A percentile compares a stretch with the other conserved stretches of the same genome.
phyloP scores from a whole-genome alignment of 2,329 filamentous ascomycete species.

The Scytalidium sp. region DNA sequence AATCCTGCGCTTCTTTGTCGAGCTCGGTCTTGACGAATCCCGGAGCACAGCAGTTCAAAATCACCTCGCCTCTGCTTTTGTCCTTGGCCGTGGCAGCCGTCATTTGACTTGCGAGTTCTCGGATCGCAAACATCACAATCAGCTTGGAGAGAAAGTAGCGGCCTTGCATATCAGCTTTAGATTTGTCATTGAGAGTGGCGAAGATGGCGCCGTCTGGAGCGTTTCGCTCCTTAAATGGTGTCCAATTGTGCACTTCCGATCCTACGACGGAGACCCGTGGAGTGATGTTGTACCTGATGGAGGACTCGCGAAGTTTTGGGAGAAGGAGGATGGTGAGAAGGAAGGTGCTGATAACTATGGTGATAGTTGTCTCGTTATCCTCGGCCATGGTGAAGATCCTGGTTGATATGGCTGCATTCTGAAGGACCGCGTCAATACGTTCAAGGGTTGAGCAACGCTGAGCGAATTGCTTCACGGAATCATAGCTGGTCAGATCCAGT shows the following conservation, averaged over 20 bases:
- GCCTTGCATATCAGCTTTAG: slow-evolving; percentile 2
- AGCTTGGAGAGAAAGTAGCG: slow-evolving; percentile 11
- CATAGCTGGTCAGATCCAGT: slow-evolving; percentile 5
- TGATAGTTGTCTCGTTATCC: slow-evolving; percentile 39
- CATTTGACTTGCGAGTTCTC: not conserved
- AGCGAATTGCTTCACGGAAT: slow-evolving; percentile 4
- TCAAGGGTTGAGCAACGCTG: not conserved
- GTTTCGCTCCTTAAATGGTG: slow-evolving; percentile 9
- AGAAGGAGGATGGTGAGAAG: slow-evolving; percentile 41
- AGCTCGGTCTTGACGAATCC: not conserved
- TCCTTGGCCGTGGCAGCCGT: not conserved
- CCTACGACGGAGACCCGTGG: not conserved
- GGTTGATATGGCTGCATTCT: slow-evolving; percentile 4
- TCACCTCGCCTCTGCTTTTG: not conserved
- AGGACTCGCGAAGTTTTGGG: slow-evolving; percentile 22
- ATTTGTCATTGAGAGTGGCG: slow-evolving; percentile 7
- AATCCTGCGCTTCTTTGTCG: not conserved
- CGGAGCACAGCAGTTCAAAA: not conserved
- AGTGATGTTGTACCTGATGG: not conserved
- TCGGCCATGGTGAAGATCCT: slow-evolving; percentile 1
- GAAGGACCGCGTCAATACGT: slow-evolving; percentile 4
- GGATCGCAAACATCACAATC: slow-evolving; percentile 5
- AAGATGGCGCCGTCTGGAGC: slow-evolving; percentile 10
- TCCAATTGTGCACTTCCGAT: not conserved
- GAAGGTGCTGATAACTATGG: slow-evolving; percentile 42